Base-by-base conservation (phyloP, 176 grass and related monocot genomes). In the Juncus effusus region DNA sequence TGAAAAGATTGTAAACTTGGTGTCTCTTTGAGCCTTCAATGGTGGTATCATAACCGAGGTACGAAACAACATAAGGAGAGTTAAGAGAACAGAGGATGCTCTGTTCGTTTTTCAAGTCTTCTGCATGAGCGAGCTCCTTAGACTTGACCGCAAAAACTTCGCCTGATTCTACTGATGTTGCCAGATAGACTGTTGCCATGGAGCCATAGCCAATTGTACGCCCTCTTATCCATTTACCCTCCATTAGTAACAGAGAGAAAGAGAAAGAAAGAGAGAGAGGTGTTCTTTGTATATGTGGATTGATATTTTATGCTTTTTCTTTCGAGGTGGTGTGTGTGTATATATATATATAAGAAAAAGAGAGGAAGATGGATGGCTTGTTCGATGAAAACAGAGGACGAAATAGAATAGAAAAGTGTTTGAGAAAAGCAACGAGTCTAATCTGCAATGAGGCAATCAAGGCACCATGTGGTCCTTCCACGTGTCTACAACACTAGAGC, bases 81-180 rank as follows among this genome's bases (percentile, higher is more conserved):
- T 5, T 64, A 36, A 95, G 76, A 3, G 57, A 55, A 0, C 63
- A 13, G 36, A 90, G 64, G 10, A 90, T 63, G 6, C 9, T 78
- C 42, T 82, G 77, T 82, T 95, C 90, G 6, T 55, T 81, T 19
- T 14, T 14, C 2, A 95, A 84, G 0, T 45, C 61, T 8, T 16
- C 64, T 6, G 70, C 74, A 42, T 52, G 53, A 52, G 40, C 35
- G 14, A 67, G 42, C 51, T 51, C 61, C 10, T 63, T 58, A 0
- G 83, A 84, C 75, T 95, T 95, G 54, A 90, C 81, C 9, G 90
- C 90, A 67, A 87, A 95, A 10, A 87, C 61, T 42, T 86, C 67
- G n/a, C 90, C 86, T 0, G 86, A 82, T 3, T 50, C 16, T 0
- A 0, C 53, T 44, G 77, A 76, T 28, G 75, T 66, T 4, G 83